phyloP scores from a whole-genome alignment of 1,284 basidiomycete species.

The Cutaneotrichosporon curvatum region DNA sequence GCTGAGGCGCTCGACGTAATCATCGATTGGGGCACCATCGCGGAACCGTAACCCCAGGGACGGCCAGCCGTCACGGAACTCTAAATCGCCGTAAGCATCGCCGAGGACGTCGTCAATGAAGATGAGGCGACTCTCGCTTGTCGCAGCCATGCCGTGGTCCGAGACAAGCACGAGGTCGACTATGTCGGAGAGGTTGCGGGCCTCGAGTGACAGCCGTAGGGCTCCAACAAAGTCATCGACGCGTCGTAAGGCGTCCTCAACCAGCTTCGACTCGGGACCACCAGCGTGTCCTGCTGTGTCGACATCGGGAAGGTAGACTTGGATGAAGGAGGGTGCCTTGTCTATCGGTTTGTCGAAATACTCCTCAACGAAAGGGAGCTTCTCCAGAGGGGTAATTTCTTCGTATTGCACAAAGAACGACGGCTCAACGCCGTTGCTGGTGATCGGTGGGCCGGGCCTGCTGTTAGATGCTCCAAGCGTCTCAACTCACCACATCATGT shows the following conservation, averaged over 20 bases:
- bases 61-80: conserved; percentile 60
- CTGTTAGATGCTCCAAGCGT: background rate
- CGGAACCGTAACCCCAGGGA: conserved; percentile 7
- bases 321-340: conserved; percentile 66
- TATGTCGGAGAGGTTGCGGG: conserved; percentile 70
- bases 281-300: conserved; percentile 58
- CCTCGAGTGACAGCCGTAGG: conserved; percentile 56
- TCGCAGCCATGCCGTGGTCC: conserved; percentile 89
- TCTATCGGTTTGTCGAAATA: conserved; percentile 71
- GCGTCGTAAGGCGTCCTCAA: conserved; percentile 60
- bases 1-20: conserved; percentile 49
- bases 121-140: conserved; percentile 64
- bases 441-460: conserved; percentile 75
- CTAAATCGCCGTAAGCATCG: conserved; percentile 57
- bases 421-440: conserved; percentile 57
- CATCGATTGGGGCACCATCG: background rate
- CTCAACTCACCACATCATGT: conserved; percentile 75
- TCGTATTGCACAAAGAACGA: conserved; percentile 68
- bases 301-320: conserved; percentile 54
- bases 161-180: conserved; percentile 84
- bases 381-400: conserved; percentile 56
- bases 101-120: conserved; percentile 81
- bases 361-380: conserved; percentile 62
- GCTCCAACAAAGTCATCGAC: conserved; percentile 71
- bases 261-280: conserved; percentile 64